Conservation (phyloP, 2,329 filamentous ascomycete species). For the Bisporella sp. region DNA sequence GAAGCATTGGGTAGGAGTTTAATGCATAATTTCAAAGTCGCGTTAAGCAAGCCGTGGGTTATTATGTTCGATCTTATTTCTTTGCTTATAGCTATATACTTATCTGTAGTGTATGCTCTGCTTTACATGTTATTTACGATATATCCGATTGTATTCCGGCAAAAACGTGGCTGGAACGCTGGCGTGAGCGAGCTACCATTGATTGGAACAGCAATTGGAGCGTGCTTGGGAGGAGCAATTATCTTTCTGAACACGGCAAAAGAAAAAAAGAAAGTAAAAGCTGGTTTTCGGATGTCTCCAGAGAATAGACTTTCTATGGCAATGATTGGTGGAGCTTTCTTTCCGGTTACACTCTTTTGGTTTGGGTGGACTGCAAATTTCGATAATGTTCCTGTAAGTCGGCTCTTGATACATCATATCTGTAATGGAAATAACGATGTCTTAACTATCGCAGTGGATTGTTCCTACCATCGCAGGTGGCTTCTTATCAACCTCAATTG, state of each 20-base stretch:
- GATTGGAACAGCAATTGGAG: constrained; percentile 50
- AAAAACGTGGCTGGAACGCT: constrained; percentile 36
- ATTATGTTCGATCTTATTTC: constrained; percentile 85
- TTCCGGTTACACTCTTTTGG: constrained; percentile 44
- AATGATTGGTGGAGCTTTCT: constrained; percentile 44
- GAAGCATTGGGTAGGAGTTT: constrained; percentile 50
- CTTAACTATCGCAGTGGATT: constrained; percentile 33
- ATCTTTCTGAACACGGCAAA: constrained; percentile 39
- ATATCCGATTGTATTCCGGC: constrained; percentile 23
- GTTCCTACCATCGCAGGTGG: constrained; percentile 38
- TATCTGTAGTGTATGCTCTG: constrained; percentile 42
- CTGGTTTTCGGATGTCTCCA: constrained; percentile 26
- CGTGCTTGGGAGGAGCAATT: constrained; percentile 28
- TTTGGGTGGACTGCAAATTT: constrained; percentile 45
- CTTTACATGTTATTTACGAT: constrained; percentile 27
- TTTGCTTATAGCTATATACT: constrained; percentile 75
- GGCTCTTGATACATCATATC: neutral
- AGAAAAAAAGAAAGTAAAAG: constrained; percentile 27
- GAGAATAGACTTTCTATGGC: constrained; percentile 48
- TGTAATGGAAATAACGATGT: neutral
- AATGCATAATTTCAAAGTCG: constrained; percentile 60
- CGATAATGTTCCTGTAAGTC: constrained; percentile 29
- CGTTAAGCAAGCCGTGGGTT: constrained; percentile 83
- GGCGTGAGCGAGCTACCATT: constrained; percentile 57
- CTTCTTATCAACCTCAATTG: constrained; percentile 33